These are phyloP conservation scores for Lachancea quebecensis DNA, from an alignment of 805 yeast genomes.

Conservation along the genomic window DNA sequence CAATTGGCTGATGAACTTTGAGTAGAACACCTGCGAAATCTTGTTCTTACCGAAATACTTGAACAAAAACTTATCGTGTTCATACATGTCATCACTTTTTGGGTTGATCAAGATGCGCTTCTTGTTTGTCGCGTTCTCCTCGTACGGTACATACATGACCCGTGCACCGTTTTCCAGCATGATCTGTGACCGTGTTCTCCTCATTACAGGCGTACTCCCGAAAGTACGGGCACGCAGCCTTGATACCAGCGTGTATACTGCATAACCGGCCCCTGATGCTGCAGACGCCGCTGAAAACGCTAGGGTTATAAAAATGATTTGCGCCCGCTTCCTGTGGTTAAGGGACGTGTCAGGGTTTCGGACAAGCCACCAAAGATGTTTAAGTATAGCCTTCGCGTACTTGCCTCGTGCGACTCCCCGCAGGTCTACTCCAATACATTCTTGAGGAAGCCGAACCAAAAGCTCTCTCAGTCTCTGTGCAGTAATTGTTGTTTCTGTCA, in stretches of 20 bases:
- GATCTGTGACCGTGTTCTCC: constrained; percentile 27
- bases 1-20: constrained; percentile 66
- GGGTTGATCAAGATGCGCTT: constrained; percentile 27
- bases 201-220: constrained; percentile 11
- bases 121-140: constrained; percentile 11
- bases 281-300: constrained; percentile 15
- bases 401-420: constrained; percentile 13
- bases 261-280: constrained; percentile 17
- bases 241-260: constrained; percentile 9
- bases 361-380: constrained; percentile 18
- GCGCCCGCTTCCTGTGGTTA: constrained; percentile 22
- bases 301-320: constrained; percentile 18
- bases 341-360: constrained; percentile 19
- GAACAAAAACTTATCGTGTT: constrained; percentile 30
- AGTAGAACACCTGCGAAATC: constrained; percentile 37
- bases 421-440: constrained; percentile 21
- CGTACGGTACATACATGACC: constrained; percentile 28
- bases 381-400: constrained; percentile 14
- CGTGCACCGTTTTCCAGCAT: constrained; percentile 28
- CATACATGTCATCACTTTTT: constrained; percentile 26
- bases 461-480: constrained; percentile 1
- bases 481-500: constrained; percentile 2
- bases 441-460: constrained; percentile 1
- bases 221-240: constrained; percentile 8
- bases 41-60: constrained; percentile 20